Base-by-base conservation (phyloP, 148 eudicot species). In the Vaccinium corymbosum region DNA sequence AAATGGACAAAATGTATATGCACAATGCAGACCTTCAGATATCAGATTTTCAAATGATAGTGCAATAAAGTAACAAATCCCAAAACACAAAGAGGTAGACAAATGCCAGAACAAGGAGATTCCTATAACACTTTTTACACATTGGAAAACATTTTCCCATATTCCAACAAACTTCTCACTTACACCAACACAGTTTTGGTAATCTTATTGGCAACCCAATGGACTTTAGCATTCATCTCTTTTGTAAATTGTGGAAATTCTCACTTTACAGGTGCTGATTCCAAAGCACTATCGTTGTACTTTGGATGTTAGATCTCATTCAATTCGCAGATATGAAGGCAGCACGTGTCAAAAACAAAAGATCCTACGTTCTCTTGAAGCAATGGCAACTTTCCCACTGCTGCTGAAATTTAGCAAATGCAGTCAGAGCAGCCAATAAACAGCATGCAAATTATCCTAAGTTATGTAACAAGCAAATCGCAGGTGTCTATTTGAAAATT, bases 231-330 rank as follows among this genome's bases (percentile, higher is more conserved):
- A 9, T 73, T 6, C 10, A 15, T 38, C 38, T 73, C 13, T 6
- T 73, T 15, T 29, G 8, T 27, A 15, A 7, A 42, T 20, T 10
- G 25, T 0, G 11, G 8, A 77, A 16, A 35, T n/a, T 32, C 25
- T 61, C 51, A 29, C 25, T 9, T 79, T 17, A 19, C 20, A 56
- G 15, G 64, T 32, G 9, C 35, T 56, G 81, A 35, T 32, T 55
- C 50, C 19, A 8, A 15, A 32, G 62, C 27, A 56, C 38, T 27
- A 68, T 68, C 73, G 17, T 68, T 68, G 6, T 11, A 25, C 38
- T 68, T 12, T 12, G 17, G 85, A 92, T 91, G 10, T 78, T 86
- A 27, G 55, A 94, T 97, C 81, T 78, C 38, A 68, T 13, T 25
- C 8, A 3, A 52, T 9, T 52, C 48, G 27, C 15, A 55, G 71